Base-by-base conservation (phyloP, 2,329 filamentous ascomycete species). In the Cercospora nicotianae region DNA sequence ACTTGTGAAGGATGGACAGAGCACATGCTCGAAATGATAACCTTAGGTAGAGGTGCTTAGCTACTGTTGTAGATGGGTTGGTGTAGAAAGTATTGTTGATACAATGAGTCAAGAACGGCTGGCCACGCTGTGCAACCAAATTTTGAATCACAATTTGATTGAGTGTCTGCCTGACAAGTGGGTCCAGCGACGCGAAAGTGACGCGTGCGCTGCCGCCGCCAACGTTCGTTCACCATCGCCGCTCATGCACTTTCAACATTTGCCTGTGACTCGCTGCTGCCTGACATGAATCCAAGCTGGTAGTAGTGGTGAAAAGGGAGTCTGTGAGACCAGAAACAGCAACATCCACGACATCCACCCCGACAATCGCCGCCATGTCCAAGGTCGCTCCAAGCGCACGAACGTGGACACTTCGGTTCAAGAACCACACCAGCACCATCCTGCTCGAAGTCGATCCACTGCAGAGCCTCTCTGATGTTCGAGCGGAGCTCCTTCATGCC, bases 361-460 rank as follows among this genome's bases (percentile, higher is more conserved):
- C 55, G 26, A 36, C 10, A 31, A 20, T 23, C 28, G 55, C 45
- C 16, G 53, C n/a, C 26, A 70, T 67, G 66, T 60, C 66, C 12
- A 63, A 71, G 42, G 72, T 73, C 57, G 67, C 69, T 26, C 75
- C 78, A 30, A 74, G 70, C 23, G 70, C 77, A 6, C 68, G 68
- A 18, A 79, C 77, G 16, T 78, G 75, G 73, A 84, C 81, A 0
- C 77, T 85, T 31, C 81, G 82, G 67, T 79, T 84, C 72, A 85
- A 84, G 72, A 75, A 80, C 63, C 75, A 79, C 73, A 80, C 79
- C 59, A 82, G 79, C 33, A 84, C 83, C 36, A 73, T 84, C 68
- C 74, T 84, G 51, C 78, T 85, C 0, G 81, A 84, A 75, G 75
- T 79, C 71, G 79, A 83, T 62, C 81, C 81, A 0, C 76, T 83